phyloP scores from a whole-genome alignment of 2,329 filamentous ascomycete genomes.

The Fusarium beomiforme region DNA sequence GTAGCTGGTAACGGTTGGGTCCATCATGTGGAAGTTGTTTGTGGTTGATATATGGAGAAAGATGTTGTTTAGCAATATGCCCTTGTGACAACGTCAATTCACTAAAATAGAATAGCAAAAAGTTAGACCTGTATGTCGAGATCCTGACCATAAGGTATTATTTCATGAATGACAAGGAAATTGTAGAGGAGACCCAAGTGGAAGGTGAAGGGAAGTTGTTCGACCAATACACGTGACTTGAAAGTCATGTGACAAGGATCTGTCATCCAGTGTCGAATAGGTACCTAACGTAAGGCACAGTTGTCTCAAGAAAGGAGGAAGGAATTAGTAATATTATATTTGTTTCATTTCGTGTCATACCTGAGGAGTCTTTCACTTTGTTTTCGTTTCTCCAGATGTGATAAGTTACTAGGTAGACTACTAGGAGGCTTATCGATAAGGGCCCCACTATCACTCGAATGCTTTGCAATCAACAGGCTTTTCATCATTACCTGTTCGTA shows the following conservation, averaged over 20 bases:
- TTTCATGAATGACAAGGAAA: not conserved
- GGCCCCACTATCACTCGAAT: constrained; percentile 41
- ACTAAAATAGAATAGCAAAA: not conserved
- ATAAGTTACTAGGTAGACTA: not conserved
- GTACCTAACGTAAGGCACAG: too few relatives aligned
- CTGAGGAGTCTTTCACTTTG: not conserved
- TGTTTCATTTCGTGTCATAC: not conserved
- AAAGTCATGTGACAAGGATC: not conserved
- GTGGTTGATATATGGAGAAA: not conserved
- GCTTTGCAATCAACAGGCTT: constrained; percentile 31
- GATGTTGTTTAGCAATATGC: not conserved
- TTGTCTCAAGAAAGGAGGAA: not conserved
- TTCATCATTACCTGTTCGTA: constrained; percentile 30
- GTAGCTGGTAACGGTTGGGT: not conserved
- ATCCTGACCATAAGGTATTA: not conserved
- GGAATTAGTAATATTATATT: not conserved
- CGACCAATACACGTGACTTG: not conserved
- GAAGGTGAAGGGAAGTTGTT: constrained; percentile 9
- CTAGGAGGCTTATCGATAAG: constrained; percentile 45
- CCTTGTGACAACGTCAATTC: not conserved
- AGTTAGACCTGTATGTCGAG: not conserved
- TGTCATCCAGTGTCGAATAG: not conserved
- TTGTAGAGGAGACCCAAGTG: not conserved
- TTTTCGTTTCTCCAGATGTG: not conserved
- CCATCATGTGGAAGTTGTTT: not conserved